A percentile compares a stretch with the other conserved stretches of the same genome.
These are phyloP conservation scores for Xylariaceae sp. DNA, from an alignment of 2,329 filamentous ascomycete species.

Conservation along the genomic window DNA sequence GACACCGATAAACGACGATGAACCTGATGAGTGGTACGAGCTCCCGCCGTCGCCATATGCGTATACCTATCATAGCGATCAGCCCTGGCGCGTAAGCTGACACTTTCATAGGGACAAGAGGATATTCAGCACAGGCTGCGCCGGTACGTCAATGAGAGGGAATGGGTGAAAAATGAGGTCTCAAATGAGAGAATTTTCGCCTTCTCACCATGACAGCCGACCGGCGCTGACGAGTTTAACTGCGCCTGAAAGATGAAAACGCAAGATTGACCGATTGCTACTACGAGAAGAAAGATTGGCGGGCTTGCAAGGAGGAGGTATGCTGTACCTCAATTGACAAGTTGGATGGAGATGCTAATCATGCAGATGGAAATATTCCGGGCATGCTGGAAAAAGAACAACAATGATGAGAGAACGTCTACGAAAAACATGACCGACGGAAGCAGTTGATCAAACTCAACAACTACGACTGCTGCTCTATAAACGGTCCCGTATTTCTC, in stretches of 20 bases:
- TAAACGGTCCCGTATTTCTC: not conserved
- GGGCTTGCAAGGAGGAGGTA: conserved; percentile 82
- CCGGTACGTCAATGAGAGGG: conserved; percentile 54
- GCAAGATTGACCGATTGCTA: conserved; percentile 90
- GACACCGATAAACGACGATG: conserved; percentile 63
- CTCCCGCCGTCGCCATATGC: not conserved
- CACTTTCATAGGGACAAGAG: conserved; percentile 74
- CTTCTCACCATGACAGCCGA: not conserved
- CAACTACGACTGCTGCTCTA: not conserved
- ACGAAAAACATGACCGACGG: conserved; percentile 56
- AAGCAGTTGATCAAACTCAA: not conserved
- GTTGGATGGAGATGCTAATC: conserved; percentile 9
- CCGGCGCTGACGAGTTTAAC: conserved; percentile 9
- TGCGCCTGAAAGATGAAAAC: conserved; percentile 67
- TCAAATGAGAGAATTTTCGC: conserved; percentile 9
- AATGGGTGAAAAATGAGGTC: not conserved
- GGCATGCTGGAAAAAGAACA: conserved; percentile 85
- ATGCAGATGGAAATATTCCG: conserved; percentile 82
- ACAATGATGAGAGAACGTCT: conserved; percentile 78
- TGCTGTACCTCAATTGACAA: conserved; percentile 36
- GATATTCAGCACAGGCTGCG: conserved; percentile 93
- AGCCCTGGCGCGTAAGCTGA: conserved; percentile 10
- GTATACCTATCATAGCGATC: not conserved
- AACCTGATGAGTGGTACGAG: conserved; percentile 88
- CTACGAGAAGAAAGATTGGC: conserved; percentile 94